Conservation (phyloP, 108 stramenopile genomes). For the Skeletonema tropicum region DNA sequence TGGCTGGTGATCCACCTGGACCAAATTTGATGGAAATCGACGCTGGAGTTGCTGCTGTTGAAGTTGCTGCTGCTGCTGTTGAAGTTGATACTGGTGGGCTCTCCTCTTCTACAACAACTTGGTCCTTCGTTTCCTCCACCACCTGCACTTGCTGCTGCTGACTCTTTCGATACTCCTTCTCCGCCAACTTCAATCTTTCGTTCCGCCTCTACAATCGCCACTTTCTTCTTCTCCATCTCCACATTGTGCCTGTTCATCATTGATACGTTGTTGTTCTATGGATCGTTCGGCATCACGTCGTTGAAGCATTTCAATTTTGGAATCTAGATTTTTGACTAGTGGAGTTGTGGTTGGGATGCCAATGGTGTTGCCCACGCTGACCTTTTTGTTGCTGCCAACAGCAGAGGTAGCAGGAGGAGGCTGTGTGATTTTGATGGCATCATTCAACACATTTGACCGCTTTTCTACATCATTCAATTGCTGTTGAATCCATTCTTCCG, state of each 20-base stretch:
- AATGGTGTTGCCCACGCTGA: neutral
- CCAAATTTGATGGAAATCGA: neutral
- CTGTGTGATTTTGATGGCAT: slow-evolving; percentile 2
- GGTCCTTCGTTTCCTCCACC: neutral
- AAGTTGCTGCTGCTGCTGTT: neutral
- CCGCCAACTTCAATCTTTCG: neutral
- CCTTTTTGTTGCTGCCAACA: neutral
- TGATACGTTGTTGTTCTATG: neutral
- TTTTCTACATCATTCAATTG: slow-evolving; percentile 1
- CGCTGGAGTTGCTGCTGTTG: neutral
- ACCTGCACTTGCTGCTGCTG: neutral
- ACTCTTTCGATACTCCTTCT: neutral
- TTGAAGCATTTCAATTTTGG: slow-evolving; percentile 5
- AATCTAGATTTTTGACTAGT: slow-evolving; percentile 4
- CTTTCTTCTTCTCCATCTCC: neutral
- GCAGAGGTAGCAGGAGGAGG: neutral
- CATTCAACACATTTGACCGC: slow-evolving; percentile 5
- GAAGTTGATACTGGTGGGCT: neutral
- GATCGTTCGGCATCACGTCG: neutral
- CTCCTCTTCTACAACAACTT: neutral
- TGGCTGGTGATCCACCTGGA: neutral
- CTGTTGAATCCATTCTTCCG: neutral
- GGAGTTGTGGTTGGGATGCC: neutral
- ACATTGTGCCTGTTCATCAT: neutral
- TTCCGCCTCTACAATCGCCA: neutral